Base-by-base conservation (phyloP, 176 grass and related monocot genomes). In the Melocanna baccifera region DNA sequence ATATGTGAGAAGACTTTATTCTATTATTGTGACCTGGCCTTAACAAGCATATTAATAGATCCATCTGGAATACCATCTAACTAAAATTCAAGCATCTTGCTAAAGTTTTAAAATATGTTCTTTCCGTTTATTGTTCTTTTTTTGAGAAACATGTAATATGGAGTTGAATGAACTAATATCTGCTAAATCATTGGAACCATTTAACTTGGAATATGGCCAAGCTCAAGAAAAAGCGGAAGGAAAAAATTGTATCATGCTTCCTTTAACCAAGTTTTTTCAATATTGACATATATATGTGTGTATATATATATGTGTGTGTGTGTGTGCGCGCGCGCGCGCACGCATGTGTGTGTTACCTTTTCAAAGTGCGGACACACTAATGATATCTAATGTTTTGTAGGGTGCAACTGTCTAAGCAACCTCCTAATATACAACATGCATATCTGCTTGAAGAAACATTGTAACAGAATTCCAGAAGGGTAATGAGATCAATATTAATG, bases 391-490 rank as follows among this genome's bases (percentile, higher is more conserved):
- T 57, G 30, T 25, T 56, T 76, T 55, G 59, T 69, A 30, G 29
- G 61, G 28, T 20, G 46, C 51, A 46, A 88, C 23, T 75, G 8
- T 81, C 2, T 42, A 75, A 87, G 70, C 12, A 76, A 73, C 2
- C 37, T 39, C 40, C 11, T 47, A 65, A 73, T 81, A 72, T 62
- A 48, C 34, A 52, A 71, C 12, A 78, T 55, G 45, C 39, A 79
- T 56, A 69, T 75, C n/a, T 59, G n/a, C 40, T 85, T 67, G 69
- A 70, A 85, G 57, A 66, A 67, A 66, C 20, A 39, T 4, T 28
- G 14, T 59, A 34, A 32, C 10, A 32, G 67, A 81, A 75, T 75
- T 70, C 51, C 36, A 52, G 18, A 89, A 76, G 62, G 26, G 75
- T 64, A 63, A 19, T 79, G 18, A 70, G 18, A 73, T 66, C 9